Conservation (phyloP, 1,284 basidiomycete species). For the Puccinia horiana region DNA sequence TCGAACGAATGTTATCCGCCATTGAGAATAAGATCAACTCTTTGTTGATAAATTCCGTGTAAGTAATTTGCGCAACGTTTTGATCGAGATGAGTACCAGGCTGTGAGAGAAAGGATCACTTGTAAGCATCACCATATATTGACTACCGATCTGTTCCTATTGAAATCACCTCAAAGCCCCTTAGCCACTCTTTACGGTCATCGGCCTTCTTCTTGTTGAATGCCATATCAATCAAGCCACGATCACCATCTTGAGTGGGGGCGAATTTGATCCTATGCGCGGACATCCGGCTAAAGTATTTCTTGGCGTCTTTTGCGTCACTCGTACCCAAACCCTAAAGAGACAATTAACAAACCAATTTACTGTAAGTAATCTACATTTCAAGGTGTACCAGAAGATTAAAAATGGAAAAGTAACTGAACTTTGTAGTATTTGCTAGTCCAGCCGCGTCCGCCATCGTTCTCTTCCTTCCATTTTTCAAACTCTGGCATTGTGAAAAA, state of each 20-base stretch:
- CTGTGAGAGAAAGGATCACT: slow-evolving; percentile 59
- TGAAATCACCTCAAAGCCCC: slow-evolving; percentile 75
- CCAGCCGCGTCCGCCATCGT: slow-evolving; percentile 82
- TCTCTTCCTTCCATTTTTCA: slow-evolving; percentile 83
- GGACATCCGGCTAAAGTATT: slow-evolving; percentile 88
- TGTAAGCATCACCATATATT: neutral
- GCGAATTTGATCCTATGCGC: slow-evolving; percentile 94
- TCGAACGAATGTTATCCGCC: slow-evolving; percentile 96
- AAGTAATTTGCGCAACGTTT: slow-evolving; percentile 79
- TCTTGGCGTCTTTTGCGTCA: slow-evolving; percentile 80
- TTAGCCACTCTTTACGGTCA: slow-evolving; percentile 96
- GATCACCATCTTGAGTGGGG: slow-evolving; percentile 76
- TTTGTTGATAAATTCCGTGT: slow-evolving; percentile 95
- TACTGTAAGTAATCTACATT: neutral
- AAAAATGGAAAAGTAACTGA: slow-evolving; percentile 16
- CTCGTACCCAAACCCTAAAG: slow-evolving; percentile 91
- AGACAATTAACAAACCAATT: neutral
- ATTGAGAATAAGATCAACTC: slow-evolving; percentile 98
- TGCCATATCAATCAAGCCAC: slow-evolving; percentile 88
- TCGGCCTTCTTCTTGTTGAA: slow-evolving; percentile 99
- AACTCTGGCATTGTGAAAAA: slow-evolving; percentile 99
- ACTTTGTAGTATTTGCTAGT: slow-evolving; percentile 95
- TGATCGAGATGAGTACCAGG: slow-evolving; percentile 95
- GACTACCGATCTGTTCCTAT: slow-evolving; percentile 46
- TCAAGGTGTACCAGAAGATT: neutral